A percentile compares a stretch with the other conserved stretches of the same genome.
Conservation (phyloP, 2,329 filamentous ascomycete genomes). For the Domatiomyces catenatus region DNA sequence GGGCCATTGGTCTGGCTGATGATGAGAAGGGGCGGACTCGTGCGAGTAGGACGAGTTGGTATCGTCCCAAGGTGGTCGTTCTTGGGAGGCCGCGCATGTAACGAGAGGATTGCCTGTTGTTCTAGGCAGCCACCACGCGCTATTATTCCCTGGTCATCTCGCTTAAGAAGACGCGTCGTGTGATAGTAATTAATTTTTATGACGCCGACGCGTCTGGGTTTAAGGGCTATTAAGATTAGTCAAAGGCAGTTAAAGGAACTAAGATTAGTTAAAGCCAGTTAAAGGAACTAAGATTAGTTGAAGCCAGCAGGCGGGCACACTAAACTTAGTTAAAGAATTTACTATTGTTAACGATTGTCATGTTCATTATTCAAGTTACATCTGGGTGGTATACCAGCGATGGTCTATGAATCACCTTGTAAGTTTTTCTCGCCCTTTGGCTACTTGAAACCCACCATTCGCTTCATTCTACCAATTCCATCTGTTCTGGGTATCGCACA, state of each 20-base stretch:
- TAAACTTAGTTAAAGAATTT: too few species aligned
- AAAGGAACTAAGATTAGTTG: too few species aligned
- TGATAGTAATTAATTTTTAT: background rate
- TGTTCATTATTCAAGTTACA: background rate
- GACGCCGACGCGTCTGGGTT: background rate
- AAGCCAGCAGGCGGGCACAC: too few species aligned
- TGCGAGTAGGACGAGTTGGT: background rate
- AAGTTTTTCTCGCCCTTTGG: background rate
- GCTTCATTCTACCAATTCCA: background rate
- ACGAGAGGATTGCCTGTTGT: too few species aligned
- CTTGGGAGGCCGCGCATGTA: too few species aligned
- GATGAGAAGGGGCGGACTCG: background rate
- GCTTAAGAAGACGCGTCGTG: background rate
- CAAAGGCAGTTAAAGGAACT: too few species aligned
- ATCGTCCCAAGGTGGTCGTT: background rate
- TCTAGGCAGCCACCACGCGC: too few species aligned
- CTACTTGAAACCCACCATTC: background rate
- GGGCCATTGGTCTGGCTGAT: background rate
- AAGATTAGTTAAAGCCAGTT: too few species aligned
- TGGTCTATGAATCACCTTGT: background rate
- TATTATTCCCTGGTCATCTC: too few species aligned
- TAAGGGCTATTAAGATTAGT: background rate
- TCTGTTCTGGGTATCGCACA: background rate
- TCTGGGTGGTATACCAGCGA: background rate
- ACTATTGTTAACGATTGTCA: too few species aligned